Evolutionary conservation across 352 stramenopile genomes (phyloP).

Genomic region (Phytophthora pseudosyringae): DNA sequence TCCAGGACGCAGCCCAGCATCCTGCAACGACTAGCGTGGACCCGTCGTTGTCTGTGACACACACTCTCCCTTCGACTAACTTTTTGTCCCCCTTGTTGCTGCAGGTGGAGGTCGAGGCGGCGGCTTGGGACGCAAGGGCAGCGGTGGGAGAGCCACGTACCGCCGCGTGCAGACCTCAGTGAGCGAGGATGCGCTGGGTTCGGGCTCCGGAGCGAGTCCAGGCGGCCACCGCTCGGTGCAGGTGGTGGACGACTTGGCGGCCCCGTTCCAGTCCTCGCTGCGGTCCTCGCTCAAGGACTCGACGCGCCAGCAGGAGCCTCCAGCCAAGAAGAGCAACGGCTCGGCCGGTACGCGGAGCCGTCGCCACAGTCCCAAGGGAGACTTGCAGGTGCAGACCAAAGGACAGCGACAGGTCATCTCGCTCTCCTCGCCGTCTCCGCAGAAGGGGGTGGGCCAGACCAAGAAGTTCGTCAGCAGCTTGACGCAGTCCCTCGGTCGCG

Average conservation of each 20-base stretch:
- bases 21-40: conserved; percentile 4
- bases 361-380: conserved; percentile 24
- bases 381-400: conserved; percentile 38
- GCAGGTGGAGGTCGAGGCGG: conserved; percentile 43
- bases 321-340: conserved; percentile 28
- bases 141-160: conserved; percentile 39
- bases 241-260: conserved; percentile 24
- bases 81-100: not conserved
- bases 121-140: conserved; percentile 30
- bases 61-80: not conserved
- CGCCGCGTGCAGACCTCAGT: conserved; percentile 46
- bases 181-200: conserved; percentile 3
- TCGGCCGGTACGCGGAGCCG: conserved; percentile 16
- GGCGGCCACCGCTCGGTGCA: conserved; percentile 28
- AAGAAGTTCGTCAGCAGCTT: conserved; percentile 54
- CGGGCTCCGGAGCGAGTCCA: conserved; percentile 1
- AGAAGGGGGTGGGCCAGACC: conserved; percentile 24
- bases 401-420: conserved; percentile 39
- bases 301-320: conserved; percentile 17
- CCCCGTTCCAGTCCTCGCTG: conserved; percentile 62
- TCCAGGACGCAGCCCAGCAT: not conserved
- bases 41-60: not conserved
- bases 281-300: conserved; percentile 59
- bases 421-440: conserved; percentile 41
- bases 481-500: conserved; percentile 34